These are phyloP conservation scores for Aspergillus biplanus DNA, from an alignment of 495 filamentous ascomycete species.

Conservation along the genomic window DNA sequence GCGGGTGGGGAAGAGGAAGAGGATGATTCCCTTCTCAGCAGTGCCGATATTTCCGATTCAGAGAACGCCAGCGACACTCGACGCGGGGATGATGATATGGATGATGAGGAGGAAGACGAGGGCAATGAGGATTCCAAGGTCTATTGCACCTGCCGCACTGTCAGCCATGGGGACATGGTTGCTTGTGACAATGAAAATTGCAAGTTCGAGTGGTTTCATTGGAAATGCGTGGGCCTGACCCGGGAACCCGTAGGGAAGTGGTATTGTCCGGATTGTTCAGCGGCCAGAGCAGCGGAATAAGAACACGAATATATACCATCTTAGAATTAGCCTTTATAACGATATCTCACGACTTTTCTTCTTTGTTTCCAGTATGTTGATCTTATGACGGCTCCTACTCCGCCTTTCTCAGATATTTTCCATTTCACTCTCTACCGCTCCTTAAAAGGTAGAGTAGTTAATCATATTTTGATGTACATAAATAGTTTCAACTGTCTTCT, in stretches of 20 bases:
- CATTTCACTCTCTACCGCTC: background rate
- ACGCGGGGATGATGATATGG: conserved; percentile 59
- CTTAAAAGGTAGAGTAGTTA: background rate
- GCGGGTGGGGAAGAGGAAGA: conserved; percentile 68
- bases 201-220: conserved; percentile 98
- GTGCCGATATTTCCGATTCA: conserved; percentile 54
- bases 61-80: conserved; percentile 44
- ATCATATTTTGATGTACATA: background rate
- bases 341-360: conserved; percentile 12
- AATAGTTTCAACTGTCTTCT: background rate
- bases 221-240: conserved; percentile 89
- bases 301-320: conserved; percentile 8
- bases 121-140: conserved; percentile 85
- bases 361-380: background rate
- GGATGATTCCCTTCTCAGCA: conserved; percentile 61
- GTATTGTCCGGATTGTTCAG: conserved; percentile 85
- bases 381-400: background rate
- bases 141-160: conserved; percentile 91
- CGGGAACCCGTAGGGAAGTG: conserved; percentile 88
- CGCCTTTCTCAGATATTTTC: background rate
- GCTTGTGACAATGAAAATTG: conserved; percentile 95
- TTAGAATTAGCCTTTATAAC: conserved; percentile 8
- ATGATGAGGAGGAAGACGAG: conserved; percentile 77
- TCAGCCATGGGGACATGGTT: conserved; percentile 97
- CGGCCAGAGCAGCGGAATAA: conserved; percentile 27